These are phyloP conservation scores for Telopea speciosissima DNA, from an alignment of 177 flowering plant genomes.

Conservation along the genomic window DNA sequence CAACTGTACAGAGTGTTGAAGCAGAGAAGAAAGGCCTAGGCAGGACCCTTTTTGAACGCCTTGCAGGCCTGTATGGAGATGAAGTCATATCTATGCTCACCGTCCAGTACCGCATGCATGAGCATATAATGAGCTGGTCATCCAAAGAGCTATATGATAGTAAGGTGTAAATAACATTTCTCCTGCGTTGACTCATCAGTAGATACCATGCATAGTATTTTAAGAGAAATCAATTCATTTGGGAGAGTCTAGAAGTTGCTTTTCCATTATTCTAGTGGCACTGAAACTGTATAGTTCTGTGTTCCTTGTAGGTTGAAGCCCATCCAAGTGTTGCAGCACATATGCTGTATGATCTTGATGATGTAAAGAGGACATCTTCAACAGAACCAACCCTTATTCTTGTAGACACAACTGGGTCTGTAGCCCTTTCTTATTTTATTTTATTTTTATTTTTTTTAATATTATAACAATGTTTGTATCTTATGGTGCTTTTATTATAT, in stretches of 20 bases:
- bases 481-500: not conserved
- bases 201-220: not conserved
- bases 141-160: slow-evolving; percentile 85
- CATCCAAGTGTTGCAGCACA: slow-evolving; percentile 95
- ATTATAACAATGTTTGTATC: too few species aligned
- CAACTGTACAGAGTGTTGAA: slow-evolving; percentile 94
- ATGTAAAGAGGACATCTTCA: slow-evolving; percentile 66
- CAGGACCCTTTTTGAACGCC: slow-evolving; percentile 94
- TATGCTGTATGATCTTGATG: slow-evolving; percentile 78
- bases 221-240: not conserved
- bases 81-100: slow-evolving; percentile 87
- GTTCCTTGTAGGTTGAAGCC: slow-evolving; percentile 56
- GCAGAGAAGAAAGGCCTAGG: slow-evolving; percentile 98
- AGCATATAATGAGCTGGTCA: slow-evolving; percentile 97
- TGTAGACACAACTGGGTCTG: slow-evolving; percentile 90
- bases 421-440: slow-evolving; percentile 9
- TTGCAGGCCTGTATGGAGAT: slow-evolving; percentile 76
- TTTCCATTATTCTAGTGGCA: slow-evolving; percentile 3
- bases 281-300: slow-evolving; percentile 1
- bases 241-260: not conserved
- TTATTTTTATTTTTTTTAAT: too few species aligned
- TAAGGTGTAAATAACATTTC: slow-evolving; percentile 50
- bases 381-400: slow-evolving; percentile 90
- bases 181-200: not conserved
- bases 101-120: slow-evolving; percentile 98